Percentiles rank a stretch among this genome's conserved stretches.
Evolutionary conservation across 495 filamentous ascomycete species (phyloP).

Genomic region (Darksidea phi): DNA sequence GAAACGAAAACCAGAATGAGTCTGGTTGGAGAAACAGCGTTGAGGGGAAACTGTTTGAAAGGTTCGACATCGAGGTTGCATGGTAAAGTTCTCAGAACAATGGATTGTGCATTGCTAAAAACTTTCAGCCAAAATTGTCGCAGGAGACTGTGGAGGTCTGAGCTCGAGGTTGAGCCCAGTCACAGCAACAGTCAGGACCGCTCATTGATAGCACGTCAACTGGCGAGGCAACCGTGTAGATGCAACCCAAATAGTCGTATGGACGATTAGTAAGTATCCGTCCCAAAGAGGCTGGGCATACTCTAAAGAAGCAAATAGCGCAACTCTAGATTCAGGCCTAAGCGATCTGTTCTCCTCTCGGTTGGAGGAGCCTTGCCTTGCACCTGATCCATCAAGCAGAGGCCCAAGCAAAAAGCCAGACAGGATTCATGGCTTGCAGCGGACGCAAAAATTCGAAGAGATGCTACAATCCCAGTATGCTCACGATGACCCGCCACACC

Average conservation of each 20-base stretch:
- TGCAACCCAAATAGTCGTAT: constrained; percentile 12
- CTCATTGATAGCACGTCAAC: constrained; percentile 6
- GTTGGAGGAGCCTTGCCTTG: background rate
- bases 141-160: constrained; percentile 25
- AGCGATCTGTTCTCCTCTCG: constrained; percentile 11
- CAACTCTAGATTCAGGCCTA: constrained; percentile 8
- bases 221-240: constrained; percentile 2
- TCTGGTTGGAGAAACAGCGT: constrained; percentile 17
- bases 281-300: background rate
- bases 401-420: background rate
- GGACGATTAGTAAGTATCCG: constrained; percentile 20
- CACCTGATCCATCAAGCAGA: background rate
- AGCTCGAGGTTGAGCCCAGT: constrained; percentile 7
- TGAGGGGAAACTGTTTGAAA: constrained; percentile 19
- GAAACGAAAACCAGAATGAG: constrained; percentile 16
- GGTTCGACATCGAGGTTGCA: constrained; percentile 23
- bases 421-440: background rate
- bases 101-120: background rate
- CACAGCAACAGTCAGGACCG: background rate
- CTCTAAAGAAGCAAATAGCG: background rate
- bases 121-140: constrained; percentile 12
- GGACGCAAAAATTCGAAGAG: background rate
- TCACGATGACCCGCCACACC: too few relatives aligned
- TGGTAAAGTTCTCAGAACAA: constrained; percentile 8
- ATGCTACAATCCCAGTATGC: background rate